phyloP scores from a whole-genome alignment of 2,329 filamentous ascomycete genomes.

The Nothophoma quercina region DNA sequence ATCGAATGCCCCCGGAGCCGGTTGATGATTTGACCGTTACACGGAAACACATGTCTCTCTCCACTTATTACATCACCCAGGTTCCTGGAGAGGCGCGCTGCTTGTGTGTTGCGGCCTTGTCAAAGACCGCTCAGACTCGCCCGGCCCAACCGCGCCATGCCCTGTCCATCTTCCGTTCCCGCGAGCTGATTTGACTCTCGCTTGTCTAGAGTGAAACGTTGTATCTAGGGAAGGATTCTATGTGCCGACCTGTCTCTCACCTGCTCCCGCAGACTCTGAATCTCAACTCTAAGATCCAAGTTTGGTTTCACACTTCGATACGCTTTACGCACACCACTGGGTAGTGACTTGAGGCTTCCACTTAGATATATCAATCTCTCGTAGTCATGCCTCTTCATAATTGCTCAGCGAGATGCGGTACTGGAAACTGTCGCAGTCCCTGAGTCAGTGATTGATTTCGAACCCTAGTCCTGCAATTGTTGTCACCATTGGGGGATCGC shows the following conservation, averaged over 20 bases:
- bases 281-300: background rate
- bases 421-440: too few relatives aligned
- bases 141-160: conserved; percentile 25
- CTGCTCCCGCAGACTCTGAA: background rate
- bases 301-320: background rate
- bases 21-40: conserved; percentile 45
- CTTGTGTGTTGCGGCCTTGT: conserved; percentile 28
- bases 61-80: conserved; percentile 48
- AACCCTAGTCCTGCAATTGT: too few relatives aligned
- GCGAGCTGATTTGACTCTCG: conserved; percentile 7
- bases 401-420: too few relatives aligned
- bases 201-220: background rate
- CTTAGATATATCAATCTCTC: too few relatives aligned
- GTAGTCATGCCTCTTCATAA: too few relatives aligned
- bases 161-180: conserved; percentile 1
- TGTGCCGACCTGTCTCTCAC: background rate
- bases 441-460: background rate
- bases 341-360: background rate
- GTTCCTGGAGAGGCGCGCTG: conserved; percentile 34
- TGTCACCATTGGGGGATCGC: too few relatives aligned
- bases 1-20: conserved; percentile 36
- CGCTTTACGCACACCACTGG: background rate
- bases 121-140: conserved; percentile 29
- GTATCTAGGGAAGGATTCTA: background rate
- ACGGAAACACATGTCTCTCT: conserved; percentile 47